Percentiles rank a stretch among this genome's conserved stretches.
These are phyloP conservation scores for Leccinellum rugosiceps DNA, from an alignment of 768 basidiomycete genomes.

Conservation along the genomic window DNA sequence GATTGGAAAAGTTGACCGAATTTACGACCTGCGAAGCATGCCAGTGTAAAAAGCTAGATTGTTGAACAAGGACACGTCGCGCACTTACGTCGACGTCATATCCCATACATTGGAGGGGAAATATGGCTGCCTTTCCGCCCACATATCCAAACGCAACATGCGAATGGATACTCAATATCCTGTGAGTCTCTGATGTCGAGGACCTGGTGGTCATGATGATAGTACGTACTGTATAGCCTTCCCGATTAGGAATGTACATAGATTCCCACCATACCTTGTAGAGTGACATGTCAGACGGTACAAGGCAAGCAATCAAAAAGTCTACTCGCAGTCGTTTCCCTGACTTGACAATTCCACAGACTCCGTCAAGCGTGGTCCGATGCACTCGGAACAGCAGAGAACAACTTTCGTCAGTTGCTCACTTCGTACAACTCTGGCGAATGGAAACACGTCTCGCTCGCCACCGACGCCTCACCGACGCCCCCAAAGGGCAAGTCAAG, in stretches of 20 bases:
- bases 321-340: not conserved
- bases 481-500: slow-evolving; percentile 63
- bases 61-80: not conserved
- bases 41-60: not conserved
- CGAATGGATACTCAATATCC: slow-evolving; percentile 88
- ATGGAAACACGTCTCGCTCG: slow-evolving; percentile 74
- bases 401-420: slow-evolving; percentile 74
- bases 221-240: not conserved
- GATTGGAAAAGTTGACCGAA: slow-evolving; percentile 94
- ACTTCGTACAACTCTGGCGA: slow-evolving; percentile 64
- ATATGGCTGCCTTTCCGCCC: slow-evolving; percentile 78
- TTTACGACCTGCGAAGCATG: slow-evolving; percentile 65
- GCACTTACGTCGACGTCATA: slow-evolving; percentile 89
- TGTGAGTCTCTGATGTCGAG: slow-evolving; percentile 16
- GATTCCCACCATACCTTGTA: not conserved
- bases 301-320: slow-evolving; percentile 39
- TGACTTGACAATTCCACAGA: slow-evolving; percentile 38
- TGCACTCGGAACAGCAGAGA: slow-evolving; percentile 71
- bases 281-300: slow-evolving; percentile 54
- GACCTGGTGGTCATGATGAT: not conserved
- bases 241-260: not conserved
- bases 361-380: slow-evolving; percentile 80
- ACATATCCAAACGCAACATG: slow-evolving; percentile 95
- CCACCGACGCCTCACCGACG: slow-evolving; percentile 36
- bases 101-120: slow-evolving; percentile 80